Evolutionary conservation across 2,329 filamentous ascomycete genomes (phyloP).

Genomic region (Aureobasidium melanogenum): DNA sequence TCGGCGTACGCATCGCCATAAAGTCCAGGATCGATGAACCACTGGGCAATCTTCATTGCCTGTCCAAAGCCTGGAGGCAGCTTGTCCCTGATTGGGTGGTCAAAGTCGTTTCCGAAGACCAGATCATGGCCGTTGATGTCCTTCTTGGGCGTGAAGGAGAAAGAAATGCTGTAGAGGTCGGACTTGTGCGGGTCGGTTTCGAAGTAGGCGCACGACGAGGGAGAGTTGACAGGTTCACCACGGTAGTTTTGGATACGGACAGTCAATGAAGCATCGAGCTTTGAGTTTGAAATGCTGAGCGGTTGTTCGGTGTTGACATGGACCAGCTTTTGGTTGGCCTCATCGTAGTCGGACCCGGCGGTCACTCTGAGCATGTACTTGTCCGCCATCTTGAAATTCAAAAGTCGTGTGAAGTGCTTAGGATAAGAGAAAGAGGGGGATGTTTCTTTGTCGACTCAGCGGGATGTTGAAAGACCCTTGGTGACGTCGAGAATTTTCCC

Average conservation of each 20-base stretch:
- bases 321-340: constrained; percentile 61
- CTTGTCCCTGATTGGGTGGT: constrained; percentile 75
- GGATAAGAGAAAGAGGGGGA: not conserved
- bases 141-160: constrained; percentile 66
- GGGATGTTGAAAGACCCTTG: too few relatives aligned
- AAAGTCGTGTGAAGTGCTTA: not conserved
- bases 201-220: constrained; percentile 70
- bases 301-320: constrained; percentile 63
- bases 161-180: constrained; percentile 79
- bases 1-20: constrained; percentile 88
- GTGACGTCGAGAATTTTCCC: not conserved
- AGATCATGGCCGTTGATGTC: constrained; percentile 61
- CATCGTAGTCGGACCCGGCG: constrained; percentile 67
- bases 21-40: constrained; percentile 83
- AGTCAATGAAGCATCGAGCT: constrained; percentile 59
- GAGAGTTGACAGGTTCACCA: constrained; percentile 62
- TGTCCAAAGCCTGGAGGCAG: constrained; percentile 80
- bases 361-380: constrained; percentile 77
- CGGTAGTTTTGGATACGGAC: constrained; percentile 63
- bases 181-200: constrained; percentile 55
- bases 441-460: not conserved
- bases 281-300: constrained; percentile 52
- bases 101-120: constrained; percentile 93
- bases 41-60: constrained; percentile 76
- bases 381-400: constrained; percentile 40